Base-by-base conservation (phyloP, 306 rosid species). In the Trifolium dubium region DNA sequence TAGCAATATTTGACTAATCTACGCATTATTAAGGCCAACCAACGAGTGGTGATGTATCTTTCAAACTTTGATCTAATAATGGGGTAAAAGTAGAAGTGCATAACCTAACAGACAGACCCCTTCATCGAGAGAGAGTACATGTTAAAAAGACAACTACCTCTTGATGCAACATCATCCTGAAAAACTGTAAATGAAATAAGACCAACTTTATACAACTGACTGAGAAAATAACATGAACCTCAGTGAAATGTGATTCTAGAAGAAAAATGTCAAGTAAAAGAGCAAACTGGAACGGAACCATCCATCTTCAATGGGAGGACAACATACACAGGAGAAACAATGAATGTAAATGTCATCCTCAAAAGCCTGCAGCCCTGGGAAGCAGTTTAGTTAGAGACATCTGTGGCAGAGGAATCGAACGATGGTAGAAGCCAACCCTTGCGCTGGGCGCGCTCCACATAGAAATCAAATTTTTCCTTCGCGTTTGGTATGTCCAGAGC, bases 401-500 rank as follows among this genome's bases (percentile, higher is more conserved):
- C 96, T 30, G 80, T 11, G 13, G 76, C 77, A 58, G 78, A 65
- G 4, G 89, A 82, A 73, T 83, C 90, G 11, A 89, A 94, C 32
- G 90, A 83, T 2, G 92, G 87, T 6, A 88, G 70, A 34, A 90
- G 92, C 97, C 99, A 94, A 1, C 89, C 95, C 71, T 89, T 87
- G 10, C 44, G 71, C 82, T 77, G 87, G 17, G 97, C 99, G 4
- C 88, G 85, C 63, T 89, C 95, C 69, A 89, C 84, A 14, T 94
- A 94, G 81, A 82, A 86, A 69, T 67, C 78, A 58, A 89, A 94
- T 54, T 94, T 94, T 75, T 92, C 89, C 74, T 69, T 83, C 0
- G 97, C 97, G 17, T 89, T 94, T 10, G 99, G 99, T 58, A 94
- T 94, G 85, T 94, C 99, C 5, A 94, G 92, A 67, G 99, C 99